Conservation (phyloP, 2,329 filamentous ascomycete species). For the Byssoonygena ceratinophila region DNA sequence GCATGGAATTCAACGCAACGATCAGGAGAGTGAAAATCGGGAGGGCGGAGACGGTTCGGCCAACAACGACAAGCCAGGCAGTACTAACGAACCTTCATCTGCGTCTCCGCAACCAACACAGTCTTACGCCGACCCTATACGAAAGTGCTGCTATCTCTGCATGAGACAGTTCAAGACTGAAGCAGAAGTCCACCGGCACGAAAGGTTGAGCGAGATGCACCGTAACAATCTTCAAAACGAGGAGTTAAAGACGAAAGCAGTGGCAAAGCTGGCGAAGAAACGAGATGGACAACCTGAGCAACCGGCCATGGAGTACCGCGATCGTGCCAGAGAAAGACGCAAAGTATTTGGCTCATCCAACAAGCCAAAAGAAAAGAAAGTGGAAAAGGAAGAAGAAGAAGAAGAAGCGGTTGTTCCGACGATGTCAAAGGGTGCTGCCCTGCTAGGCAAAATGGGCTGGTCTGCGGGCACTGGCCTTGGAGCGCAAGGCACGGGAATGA, state of each 20-base stretch:
- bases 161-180: slow-evolving; percentile 47
- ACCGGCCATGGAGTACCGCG: slow-evolving; percentile 34
- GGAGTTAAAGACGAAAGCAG: slow-evolving; percentile 34
- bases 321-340: slow-evolving; percentile 39
- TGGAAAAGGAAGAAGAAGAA: slow-evolving; percentile 23
- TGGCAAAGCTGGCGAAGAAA: slow-evolving; percentile 36
- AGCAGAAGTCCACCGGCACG: slow-evolving; percentile 49
- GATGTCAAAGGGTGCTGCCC: slow-evolving; percentile 41
- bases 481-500: slow-evolving; percentile 40
- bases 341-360: slow-evolving; percentile 33
- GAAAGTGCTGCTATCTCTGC: slow-evolving; percentile 53
- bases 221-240: slow-evolving; percentile 45
- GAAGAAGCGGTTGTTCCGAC: slow-evolving; percentile 23
- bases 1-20: slow-evolving; percentile 40
- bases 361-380: slow-evolving; percentile 28
- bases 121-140: slow-evolving; percentile 51
- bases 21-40: slow-evolving; percentile 19
- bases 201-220: slow-evolving; percentile 49
- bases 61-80: slow-evolving; percentile 11
- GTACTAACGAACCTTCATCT: slow-evolving; percentile 23
- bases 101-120: slow-evolving; percentile 35
- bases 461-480: slow-evolving; percentile 39
- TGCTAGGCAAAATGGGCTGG: slow-evolving; percentile 45
- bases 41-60: slow-evolving; percentile 21
- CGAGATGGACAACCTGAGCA: slow-evolving; percentile 22